Percentiles rank a stretch among this genome's conserved stretches.
Conservation (phyloP, 1,284 basidiomycete species). For the Leccinum huronense region DNA sequence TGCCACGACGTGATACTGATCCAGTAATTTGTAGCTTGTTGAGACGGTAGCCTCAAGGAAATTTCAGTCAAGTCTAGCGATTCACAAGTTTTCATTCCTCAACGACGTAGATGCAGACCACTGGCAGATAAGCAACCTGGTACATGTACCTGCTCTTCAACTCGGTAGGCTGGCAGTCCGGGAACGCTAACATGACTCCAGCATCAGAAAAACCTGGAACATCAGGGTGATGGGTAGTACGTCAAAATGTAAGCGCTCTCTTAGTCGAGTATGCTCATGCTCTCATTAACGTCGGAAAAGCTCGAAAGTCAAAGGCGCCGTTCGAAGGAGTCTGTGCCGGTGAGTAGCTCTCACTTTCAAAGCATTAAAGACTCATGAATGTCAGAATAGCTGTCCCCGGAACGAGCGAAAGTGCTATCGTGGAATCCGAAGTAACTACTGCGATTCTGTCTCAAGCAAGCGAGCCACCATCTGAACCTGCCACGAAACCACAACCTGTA, state of each 20-base stretch:
- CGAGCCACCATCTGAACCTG: conserved; percentile 10
- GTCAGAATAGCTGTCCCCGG: conserved; percentile 29
- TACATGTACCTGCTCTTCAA: conserved; percentile 4
- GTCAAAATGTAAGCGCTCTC: conserved; percentile 17
- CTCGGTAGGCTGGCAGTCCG: conserved; percentile 16
- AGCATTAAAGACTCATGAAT: conserved; percentile 21
- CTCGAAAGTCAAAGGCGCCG: neutral
- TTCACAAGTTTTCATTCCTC: conserved; percentile 1
- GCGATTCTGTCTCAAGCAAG: conserved; percentile 22
- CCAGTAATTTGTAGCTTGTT: conserved; percentile 9
- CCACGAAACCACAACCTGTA: conserved; percentile 11
- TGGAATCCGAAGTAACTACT: conserved; percentile 24
- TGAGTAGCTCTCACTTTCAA: conserved; percentile 19
- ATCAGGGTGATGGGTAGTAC: neutral
- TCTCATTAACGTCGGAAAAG: conserved; percentile 11
- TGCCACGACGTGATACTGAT: conserved; percentile 3
- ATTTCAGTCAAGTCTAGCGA: neutral
- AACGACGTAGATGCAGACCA: conserved; percentile 13
- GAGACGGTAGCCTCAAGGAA: conserved; percentile 13
- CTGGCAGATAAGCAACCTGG: neutral
- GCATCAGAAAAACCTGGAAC: conserved; percentile 1
- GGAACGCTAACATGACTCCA: conserved; percentile 8
- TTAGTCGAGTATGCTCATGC: neutral
- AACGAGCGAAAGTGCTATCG: conserved; percentile 23
- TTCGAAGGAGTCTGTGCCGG: conserved; percentile 20